Evolutionary conservation across 2,329 filamentous ascomycete genomes (phyloP).

Genomic region (Nakataea oryzae): DNA sequence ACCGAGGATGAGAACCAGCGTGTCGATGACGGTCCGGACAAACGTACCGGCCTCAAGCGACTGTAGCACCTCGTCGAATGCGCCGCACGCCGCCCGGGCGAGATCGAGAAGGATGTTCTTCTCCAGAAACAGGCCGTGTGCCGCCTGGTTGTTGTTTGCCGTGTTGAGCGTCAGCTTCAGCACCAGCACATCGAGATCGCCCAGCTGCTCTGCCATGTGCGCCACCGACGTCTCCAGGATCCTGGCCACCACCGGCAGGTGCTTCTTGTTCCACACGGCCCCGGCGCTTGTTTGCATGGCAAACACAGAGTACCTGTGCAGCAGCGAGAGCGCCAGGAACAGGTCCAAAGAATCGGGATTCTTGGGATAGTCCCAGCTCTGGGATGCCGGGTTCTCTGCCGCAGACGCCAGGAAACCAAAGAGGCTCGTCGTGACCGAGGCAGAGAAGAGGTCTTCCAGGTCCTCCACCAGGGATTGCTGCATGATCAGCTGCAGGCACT

Average conservation of each 20-base stretch:
- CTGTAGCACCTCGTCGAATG: conserved; percentile 36
- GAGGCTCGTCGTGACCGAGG: conserved; percentile 34
- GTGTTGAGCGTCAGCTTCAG: conserved; percentile 73
- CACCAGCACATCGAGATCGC: conserved; percentile 33
- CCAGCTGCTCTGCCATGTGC: conserved; percentile 23
- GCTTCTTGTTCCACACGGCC: conserved; percentile 34
- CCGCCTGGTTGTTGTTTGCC: conserved; percentile 66
- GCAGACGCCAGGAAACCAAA: conserved; percentile 32
- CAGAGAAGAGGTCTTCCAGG: conserved; percentile 38
- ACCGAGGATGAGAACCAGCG: conserved; percentile 67
- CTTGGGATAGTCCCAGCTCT: conserved; percentile 24
- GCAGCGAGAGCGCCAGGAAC: conserved; percentile 31
- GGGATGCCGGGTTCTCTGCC: conserved; percentile 18
- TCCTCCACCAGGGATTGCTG: conserved; percentile 35
- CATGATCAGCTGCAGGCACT: conserved; percentile 49
- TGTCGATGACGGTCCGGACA: conserved; percentile 46
- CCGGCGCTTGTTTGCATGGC: conserved; percentile 31
- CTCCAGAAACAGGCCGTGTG: conserved; percentile 61
- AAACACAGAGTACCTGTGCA: conserved; percentile 43
- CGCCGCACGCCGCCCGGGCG: conserved; percentile 37
- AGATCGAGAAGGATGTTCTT: conserved; percentile 40
- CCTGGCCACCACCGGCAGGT: conserved; percentile 40
- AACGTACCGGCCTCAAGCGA: conserved; percentile 39
- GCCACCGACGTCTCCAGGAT: conserved; percentile 29
- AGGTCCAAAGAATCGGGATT: conserved; percentile 26